Conservation (phyloP, 169 alveolate species). For the Cyclospora cayetanensis region DNA sequence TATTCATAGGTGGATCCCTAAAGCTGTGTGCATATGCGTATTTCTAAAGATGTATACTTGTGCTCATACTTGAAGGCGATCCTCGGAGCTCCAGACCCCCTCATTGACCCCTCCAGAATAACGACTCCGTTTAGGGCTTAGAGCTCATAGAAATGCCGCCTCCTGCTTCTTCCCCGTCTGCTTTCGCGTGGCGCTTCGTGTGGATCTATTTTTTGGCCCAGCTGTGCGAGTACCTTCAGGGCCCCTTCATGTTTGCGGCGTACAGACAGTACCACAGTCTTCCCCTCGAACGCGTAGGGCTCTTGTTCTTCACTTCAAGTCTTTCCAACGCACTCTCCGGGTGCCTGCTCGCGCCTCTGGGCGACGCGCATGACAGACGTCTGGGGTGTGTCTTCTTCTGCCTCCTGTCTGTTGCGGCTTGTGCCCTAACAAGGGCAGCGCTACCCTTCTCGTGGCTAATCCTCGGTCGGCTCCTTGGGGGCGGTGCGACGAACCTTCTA, state of each 20-base stretch:
- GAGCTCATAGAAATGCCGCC: no score
- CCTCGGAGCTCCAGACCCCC: no score
- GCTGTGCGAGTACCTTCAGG: constrained; percentile 42
- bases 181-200: no score
- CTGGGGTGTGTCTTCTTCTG: neutral
- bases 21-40: neutral
- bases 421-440: neutral
- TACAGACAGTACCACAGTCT: neutral
- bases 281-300: neutral
- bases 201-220: constrained; percentile 1
- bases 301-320: neutral
- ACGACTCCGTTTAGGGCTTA: no score
- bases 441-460: neutral
- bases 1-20: neutral
- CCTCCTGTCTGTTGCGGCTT: neutral
- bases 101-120: no score
- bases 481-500: constrained; percentile 14
- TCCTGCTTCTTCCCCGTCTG: no score
- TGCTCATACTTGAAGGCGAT: neutral
- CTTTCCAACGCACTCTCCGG: constrained; percentile 18
- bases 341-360: neutral
- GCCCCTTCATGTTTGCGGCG: neutral
- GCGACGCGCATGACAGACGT: neutral
- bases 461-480: constrained; percentile 39
- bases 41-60: neutral